These are phyloP conservation scores for Mytilinidion resinicola DNA, from an alignment of 495 filamentous ascomycete genomes.

Conservation along the genomic window DNA sequence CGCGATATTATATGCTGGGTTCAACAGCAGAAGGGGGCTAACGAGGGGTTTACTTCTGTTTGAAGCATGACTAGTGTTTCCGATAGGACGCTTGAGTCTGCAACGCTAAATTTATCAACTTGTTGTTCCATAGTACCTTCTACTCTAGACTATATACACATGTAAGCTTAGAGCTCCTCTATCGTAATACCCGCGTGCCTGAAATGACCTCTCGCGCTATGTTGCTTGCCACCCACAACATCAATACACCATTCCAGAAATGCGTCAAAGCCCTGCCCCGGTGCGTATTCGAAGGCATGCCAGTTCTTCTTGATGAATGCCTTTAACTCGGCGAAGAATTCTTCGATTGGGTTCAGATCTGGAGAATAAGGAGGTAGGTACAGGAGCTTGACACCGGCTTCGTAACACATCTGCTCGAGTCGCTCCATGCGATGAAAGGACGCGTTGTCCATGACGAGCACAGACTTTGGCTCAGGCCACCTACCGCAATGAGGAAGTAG, in stretches of 20 bases:
- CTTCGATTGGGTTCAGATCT: neutral
- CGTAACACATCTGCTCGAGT: neutral
- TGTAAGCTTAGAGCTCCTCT: no score
- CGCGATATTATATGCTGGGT: neutral
- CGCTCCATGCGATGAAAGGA: neutral
- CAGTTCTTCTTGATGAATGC: neutral
- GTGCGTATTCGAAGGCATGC: neutral
- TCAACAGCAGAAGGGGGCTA: neutral
- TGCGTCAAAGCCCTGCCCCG: conserved; percentile 7
- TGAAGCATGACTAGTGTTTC: no score
- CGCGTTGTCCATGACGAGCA: neutral
- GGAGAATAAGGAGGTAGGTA: neutral
- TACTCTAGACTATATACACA: no score
- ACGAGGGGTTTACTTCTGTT: no score
- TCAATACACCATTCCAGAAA: conserved; percentile 32
- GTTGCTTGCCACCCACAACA: conserved; percentile 18
- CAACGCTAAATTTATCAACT: no score
- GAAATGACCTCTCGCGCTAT: conserved; percentile 30
- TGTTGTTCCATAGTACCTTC: no score
- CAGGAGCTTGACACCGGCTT: neutral
- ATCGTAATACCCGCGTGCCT: neutral
- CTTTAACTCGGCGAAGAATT: neutral
- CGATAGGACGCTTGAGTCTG: no score
- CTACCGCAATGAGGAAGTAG: neutral
- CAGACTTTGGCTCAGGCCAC: neutral